Conservation (phyloP, 495 filamentous ascomycete genomes). For the Penicillium egyptiacum region DNA sequence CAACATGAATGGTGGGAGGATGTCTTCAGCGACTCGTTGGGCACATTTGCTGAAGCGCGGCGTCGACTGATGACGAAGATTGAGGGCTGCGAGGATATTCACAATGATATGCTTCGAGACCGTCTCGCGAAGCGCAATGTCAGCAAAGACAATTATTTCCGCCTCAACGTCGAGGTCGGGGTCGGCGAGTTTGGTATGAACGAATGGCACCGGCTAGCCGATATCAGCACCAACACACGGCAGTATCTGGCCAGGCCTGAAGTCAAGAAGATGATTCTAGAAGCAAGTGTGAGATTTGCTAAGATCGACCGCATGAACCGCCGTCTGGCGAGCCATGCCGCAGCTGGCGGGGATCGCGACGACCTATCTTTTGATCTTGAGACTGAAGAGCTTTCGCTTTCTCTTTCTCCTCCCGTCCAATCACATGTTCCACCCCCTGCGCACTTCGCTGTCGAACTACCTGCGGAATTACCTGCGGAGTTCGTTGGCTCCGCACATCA, state of each 20-base stretch:
- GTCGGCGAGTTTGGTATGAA: slow-evolving; percentile 99
- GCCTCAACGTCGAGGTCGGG: slow-evolving; percentile 95
- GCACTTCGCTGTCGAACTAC: slow-evolving; percentile 61
- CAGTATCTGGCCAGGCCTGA: slow-evolving; percentile 74
- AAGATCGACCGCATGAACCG: slow-evolving; percentile 73
- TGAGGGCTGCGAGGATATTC: slow-evolving; percentile 90
- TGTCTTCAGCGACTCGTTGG: slow-evolving; percentile 68
- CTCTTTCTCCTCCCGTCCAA: slow-evolving; percentile 14
- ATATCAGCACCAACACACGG: slow-evolving; percentile 89
- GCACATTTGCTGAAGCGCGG: slow-evolving; percentile 88
- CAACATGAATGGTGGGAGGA: slow-evolving; percentile 88
- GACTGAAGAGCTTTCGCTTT: slow-evolving; percentile 25
- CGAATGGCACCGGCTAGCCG: slow-evolving; percentile 88
- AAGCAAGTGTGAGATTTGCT: slow-evolving; percentile 77
- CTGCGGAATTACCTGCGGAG: slow-evolving; percentile 67
- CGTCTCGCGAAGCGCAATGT: slow-evolving; percentile 75
- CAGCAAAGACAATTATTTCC: slow-evolving; percentile 88
- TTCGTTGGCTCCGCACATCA: slow-evolving; percentile 37
- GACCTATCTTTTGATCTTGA: slow-evolving; percentile 31
- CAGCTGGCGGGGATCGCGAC: slow-evolving; percentile 33
- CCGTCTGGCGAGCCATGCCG: slow-evolving; percentile 42
- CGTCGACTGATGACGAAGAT: slow-evolving; percentile 82
- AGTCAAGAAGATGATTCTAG: slow-evolving; percentile 71
- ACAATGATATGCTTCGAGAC: slow-evolving; percentile 77
- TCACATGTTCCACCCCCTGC: slow-evolving; percentile 34